Evolutionary conservation across 345 rosid genomes (phyloP), one percentile per base, ranked within the genome.

Genomic region (Ceriops decandra): DNA sequence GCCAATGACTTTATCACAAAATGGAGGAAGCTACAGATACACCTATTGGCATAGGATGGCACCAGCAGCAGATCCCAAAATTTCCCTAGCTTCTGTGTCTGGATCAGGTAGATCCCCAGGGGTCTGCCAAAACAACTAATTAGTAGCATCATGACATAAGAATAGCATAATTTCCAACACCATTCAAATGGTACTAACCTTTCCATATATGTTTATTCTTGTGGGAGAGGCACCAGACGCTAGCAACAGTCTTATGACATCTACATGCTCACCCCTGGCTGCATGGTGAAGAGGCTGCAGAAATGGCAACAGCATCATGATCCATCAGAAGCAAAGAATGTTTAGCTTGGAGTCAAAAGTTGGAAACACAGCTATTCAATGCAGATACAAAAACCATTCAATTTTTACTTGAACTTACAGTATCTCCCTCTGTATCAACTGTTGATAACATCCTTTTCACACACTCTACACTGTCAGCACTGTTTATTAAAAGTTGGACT

Each of bases 201-300:
- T 88, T 38, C 87, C 97, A 63, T 76, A 88, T 8, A 74, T 38
- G 81, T 95, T 91, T 67, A 70, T 60, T 61, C 63, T 77, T 10
- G 83, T 77, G 8, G 85, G 80, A 57, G 92, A 89, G 70, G 97
- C 93, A 21, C 96, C 93, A 62, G 84, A 76, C 56, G 81, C 74
- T 66, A 95, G 80, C 74, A 95, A 82, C 74, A 84, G 77, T 47
- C 86, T 82, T 60, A 91, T 71, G 60, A 91, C 90, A 30, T 88
- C 85, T 28, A 66, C 83, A 65, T 95, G 99, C 52, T 89, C 96
- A 63, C 96, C 99, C 79, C 97, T 85, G 28, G 95, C 97, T 26
- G 97, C 97, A 56, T 91, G 96, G 79, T 95, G 99, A 67, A 95
- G 92, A 67, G 99, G 97, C 97, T 91, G 79, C 56, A 63, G 30